These are phyloP conservation scores for Mortierella sp. DNA, from an alignment of 371 early-diverging fungal species.

Conservation along the genomic window DNA sequence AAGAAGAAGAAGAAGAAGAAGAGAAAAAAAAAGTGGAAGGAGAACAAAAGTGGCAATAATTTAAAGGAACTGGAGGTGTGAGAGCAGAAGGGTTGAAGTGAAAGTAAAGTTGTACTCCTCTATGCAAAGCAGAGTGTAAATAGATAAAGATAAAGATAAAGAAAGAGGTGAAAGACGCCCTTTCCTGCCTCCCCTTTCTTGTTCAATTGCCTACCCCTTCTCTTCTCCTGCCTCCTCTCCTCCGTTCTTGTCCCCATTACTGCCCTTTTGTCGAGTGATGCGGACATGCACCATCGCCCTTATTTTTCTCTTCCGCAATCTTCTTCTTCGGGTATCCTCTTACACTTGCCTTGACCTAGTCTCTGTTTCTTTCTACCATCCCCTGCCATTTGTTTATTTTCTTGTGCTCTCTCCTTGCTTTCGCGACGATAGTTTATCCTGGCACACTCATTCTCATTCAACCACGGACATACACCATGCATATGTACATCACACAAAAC, in stretches of 20 bases:
- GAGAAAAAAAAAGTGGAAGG: slow-evolving; percentile 8
- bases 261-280: background rate
- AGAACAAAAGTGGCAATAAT: background rate
- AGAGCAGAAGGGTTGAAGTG: background rate
- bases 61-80: background rate
- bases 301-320: background rate
- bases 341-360: background rate
- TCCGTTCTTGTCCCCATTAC: background rate
- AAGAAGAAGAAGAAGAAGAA: background rate
- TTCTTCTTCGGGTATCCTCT: background rate
- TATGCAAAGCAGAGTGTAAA: background rate
- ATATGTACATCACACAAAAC: background rate
- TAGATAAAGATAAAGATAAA: background rate
- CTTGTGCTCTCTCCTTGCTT: background rate
- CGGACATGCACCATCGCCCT: background rate
- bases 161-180: background rate
- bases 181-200: background rate
- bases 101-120: background rate
- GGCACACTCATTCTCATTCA: background rate
- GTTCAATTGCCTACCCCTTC: background rate
- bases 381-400: background rate
- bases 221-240: background rate
- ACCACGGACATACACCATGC: background rate
- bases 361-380: background rate
- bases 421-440: background rate